Conservation (phyloP, 2,329 filamentous ascomycete genomes). For the Arthrinium puccinioides region DNA sequence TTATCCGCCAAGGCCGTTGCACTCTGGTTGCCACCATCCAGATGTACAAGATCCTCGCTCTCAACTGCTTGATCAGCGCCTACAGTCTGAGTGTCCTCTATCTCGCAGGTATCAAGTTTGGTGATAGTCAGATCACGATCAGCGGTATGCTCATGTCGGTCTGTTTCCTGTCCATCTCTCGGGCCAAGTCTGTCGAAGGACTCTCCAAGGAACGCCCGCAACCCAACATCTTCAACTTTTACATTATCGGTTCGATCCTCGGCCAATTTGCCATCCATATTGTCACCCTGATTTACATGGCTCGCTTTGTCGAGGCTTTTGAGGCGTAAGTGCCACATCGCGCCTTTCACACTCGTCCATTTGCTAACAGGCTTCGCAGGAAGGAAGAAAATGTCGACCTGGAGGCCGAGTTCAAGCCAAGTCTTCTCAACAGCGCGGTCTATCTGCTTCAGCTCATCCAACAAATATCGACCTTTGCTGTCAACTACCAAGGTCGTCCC, state of each 20-base stretch:
- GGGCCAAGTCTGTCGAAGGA: constrained; percentile 89
- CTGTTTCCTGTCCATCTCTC: constrained; percentile 97
- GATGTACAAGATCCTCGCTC: constrained; percentile 99
- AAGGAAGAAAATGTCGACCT: constrained; percentile 65
- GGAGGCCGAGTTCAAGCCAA: constrained; percentile 89
- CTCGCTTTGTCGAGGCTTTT: constrained; percentile 76
- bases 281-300: constrained; percentile 87
- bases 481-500: constrained; percentile 97
- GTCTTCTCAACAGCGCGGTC: constrained; percentile 90
- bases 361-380: constrained; percentile 25
- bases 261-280: constrained; percentile 97
- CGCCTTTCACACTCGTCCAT: not conserved
- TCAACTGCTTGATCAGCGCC: constrained; percentile 96
- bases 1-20: constrained; percentile 94
- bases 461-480: constrained; percentile 97
- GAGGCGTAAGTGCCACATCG: constrained; percentile 63
- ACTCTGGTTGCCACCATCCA: constrained; percentile 97
- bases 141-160: constrained; percentile 99
- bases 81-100: constrained; percentile 97
- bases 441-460: constrained; percentile 97
- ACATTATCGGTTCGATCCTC: constrained; percentile 96
- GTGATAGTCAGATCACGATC: constrained; percentile 96
- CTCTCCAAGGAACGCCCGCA: constrained; percentile 95
- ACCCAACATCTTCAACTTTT: constrained; percentile 97
- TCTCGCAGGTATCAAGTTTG: constrained; percentile 97